A percentile compares a stretch with the other conserved stretches of the same genome.
These are phyloP conservation scores for Trichoderma aggressivum DNA, from an alignment of 2,329 filamentous ascomycete genomes.

Conservation along the genomic window DNA sequence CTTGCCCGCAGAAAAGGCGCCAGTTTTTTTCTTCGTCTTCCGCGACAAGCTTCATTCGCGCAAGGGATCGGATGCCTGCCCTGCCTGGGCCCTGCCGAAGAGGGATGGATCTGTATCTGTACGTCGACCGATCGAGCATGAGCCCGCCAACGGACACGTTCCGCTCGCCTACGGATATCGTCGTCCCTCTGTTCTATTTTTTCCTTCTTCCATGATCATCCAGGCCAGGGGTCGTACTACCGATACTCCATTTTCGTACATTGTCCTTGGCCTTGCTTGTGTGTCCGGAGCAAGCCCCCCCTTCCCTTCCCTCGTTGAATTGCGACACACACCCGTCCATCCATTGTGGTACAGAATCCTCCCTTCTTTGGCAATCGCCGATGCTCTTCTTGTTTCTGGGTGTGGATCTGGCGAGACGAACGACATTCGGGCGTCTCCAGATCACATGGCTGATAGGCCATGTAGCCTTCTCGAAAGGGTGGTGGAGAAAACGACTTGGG, in stretches of 20 bases:
- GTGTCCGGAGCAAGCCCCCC: neutral
- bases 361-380: conserved; percentile 1
- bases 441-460: conserved; percentile 16
- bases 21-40: neutral
- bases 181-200: neutral
- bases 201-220: neutral
- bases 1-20: neutral
- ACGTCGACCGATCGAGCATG: conserved; percentile 14
- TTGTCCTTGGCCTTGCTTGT: neutral
- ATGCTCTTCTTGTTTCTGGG: neutral
- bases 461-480: conserved; percentile 12
- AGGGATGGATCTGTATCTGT: conserved; percentile 13
- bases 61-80: conserved; percentile 17
- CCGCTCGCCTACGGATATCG: neutral
- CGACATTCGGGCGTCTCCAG: conserved; percentile 7
- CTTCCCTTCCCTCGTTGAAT: neutral
- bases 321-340: conserved; percentile 7
- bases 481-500: conserved; percentile 1
- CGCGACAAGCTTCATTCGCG: conserved; percentile 9
- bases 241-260: neutral
- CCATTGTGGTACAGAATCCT: neutral
- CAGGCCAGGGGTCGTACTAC: neutral
- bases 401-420: neutral
- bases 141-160: conserved; percentile 8
- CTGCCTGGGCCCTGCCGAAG: conserved; percentile 6